Percentiles rank a stretch among this genome's conserved stretches.
These are phyloP conservation scores for Paraurostyla sp. DNA, from an alignment of 73 alveolate species.

Conservation along the genomic window DNA sequence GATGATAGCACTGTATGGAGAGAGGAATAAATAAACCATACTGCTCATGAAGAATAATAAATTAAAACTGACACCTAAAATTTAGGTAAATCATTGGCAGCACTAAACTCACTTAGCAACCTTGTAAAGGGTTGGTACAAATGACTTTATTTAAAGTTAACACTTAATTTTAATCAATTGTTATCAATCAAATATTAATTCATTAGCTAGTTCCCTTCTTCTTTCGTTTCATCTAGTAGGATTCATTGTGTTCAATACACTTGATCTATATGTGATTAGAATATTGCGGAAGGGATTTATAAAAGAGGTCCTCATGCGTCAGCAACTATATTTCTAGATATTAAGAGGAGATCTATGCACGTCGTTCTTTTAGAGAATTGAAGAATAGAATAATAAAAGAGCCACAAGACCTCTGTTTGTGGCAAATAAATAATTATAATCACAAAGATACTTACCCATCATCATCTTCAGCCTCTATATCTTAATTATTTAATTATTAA, in stretches of 20 bases:
- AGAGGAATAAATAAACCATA: neutral
- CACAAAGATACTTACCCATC: slow-evolving; percentile 53
- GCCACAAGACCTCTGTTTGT: slow-evolving; percentile 59
- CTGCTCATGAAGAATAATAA: neutral
- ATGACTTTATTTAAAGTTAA: neutral
- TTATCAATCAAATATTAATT: slow-evolving; percentile 21
- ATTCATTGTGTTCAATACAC: slow-evolving; percentile 23
- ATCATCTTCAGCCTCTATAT: slow-evolving; percentile 59
- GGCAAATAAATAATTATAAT: slow-evolving; percentile 16
- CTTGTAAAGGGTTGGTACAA: neutral
- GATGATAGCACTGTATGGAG: neutral
- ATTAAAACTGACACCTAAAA: neutral
- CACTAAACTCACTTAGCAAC: neutral
- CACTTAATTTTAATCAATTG: too few relatives aligned
- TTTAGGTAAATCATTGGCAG: neutral
- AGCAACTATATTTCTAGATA: slow-evolving; percentile 55
- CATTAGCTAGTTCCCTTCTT: neutral
- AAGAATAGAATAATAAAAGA: neutral
- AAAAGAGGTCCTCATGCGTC: slow-evolving; percentile 51
- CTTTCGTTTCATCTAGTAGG: neutral
- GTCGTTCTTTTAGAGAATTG: slow-evolving; percentile 53
- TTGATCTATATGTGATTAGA: slow-evolving; percentile 54
- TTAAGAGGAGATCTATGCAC: slow-evolving; percentile 57
- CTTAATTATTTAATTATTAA: neutral
- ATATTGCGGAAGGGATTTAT: neutral